A percentile compares a stretch with the other conserved stretches of the same genome.
phyloP scores from a whole-genome alignment of 441 rosid genomes.

The Corymbia calophylla region DNA sequence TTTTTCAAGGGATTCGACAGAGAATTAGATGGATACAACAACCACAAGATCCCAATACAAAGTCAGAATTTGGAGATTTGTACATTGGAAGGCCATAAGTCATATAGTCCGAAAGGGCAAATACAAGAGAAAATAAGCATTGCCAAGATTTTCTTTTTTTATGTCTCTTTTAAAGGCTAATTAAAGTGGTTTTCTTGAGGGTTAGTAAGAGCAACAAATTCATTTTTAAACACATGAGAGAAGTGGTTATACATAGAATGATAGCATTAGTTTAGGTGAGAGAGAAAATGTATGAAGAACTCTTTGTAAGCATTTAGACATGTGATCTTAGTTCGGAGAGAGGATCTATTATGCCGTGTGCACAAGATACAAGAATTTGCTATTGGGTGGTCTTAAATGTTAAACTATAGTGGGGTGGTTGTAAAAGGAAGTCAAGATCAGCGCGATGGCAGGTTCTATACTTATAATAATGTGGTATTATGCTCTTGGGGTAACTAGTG shows the following conservation, averaged over 20 bases:
- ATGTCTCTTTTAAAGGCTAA: background rate
- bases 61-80: background rate
- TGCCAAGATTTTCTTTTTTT: background rate
- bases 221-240: background rate
- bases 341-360: background rate
- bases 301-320: background rate
- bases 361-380: background rate
- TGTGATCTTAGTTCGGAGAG: background rate
- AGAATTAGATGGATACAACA: background rate
- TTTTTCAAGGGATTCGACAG: background rate
- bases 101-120: background rate
- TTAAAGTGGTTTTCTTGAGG: background rate
- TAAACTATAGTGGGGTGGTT: background rate
- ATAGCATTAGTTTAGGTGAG: background rate
- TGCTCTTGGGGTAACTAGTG: background rate
- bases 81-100: background rate
- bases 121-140: background rate
- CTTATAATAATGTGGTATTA: background rate
- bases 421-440: background rate
- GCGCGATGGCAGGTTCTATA: background rate
- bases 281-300: background rate
- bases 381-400: background rate
- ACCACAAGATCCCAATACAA: background rate
- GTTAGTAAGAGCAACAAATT: background rate
- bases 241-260: background rate